Conservation (phyloP, 116 monocot genomes). For the Zostera marina region DNA sequence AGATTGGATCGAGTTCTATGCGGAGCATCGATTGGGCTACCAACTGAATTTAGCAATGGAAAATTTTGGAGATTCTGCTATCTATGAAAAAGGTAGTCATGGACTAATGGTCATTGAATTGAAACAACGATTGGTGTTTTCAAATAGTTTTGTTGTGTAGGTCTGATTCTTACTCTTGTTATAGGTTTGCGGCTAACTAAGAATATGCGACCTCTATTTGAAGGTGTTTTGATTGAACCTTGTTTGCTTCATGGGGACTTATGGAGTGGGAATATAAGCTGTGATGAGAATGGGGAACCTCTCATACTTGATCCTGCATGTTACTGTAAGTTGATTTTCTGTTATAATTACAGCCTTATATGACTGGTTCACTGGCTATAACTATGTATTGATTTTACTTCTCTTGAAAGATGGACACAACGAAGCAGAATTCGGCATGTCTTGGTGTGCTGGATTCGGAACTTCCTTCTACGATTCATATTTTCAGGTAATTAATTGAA, state of each 20-base stretch:
- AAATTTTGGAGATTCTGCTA: slow-evolving; percentile 49
- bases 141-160: no score
- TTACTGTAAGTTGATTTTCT: slow-evolving; percentile 49
- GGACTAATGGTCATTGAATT: no score
- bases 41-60: slow-evolving; percentile 48
- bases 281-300: slow-evolving; percentile 80
- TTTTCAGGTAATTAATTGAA: slow-evolving; percentile 46
- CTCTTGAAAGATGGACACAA: slow-evolving; percentile 72
- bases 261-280: slow-evolving; percentile 91
- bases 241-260: slow-evolving; percentile 90
- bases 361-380: no score
- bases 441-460: slow-evolving; percentile 98
- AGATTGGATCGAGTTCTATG: slow-evolving; percentile 78
- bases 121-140: not conserved
- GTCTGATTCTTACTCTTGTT: no score
- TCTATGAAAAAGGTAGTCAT: slow-evolving; percentile 85
- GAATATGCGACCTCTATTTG: slow-evolving; percentile 60
- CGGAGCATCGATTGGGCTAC: slow-evolving; percentile 71
- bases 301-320: slow-evolving; percentile 94
- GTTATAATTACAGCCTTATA: no score
- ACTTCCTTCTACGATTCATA: slow-evolving; percentile 77
- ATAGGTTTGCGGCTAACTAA: slow-evolving; percentile 59
- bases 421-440: slow-evolving; percentile 97
- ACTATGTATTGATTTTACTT: not conserved
- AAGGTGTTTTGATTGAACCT: slow-evolving; percentile 55